phyloP scores from a whole-genome alignment of 176 grass and related monocot genomes.

The Bothriochloa decipiens region DNA sequence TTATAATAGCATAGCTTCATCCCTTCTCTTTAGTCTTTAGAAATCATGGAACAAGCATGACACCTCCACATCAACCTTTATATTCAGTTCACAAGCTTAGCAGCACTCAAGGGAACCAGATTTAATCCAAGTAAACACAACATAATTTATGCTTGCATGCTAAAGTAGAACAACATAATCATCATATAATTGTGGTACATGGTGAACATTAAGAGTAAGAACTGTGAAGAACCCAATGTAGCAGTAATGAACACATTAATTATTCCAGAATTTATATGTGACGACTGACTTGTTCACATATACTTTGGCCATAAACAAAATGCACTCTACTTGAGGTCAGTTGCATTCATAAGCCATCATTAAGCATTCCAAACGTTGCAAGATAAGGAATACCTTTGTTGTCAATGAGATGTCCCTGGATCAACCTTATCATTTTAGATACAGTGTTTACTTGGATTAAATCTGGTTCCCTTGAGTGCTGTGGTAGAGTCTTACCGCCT shows the following conservation, averaged over 20 bases:
- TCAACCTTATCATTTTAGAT: neutral
- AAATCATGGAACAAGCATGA: neutral
- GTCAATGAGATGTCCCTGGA: neutral
- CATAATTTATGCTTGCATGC: neutral
- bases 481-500: too few relatives aligned
- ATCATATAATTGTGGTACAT: neutral
- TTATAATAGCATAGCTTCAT: too few relatives aligned
- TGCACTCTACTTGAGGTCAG: neutral
- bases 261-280: neutral
- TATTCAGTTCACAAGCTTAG: neutral
- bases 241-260: neutral
- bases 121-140: neutral
- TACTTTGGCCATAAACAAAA: too few relatives aligned
- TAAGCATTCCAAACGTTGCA: neutral
- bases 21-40: too few relatives aligned
- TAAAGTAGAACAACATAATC: slow-evolving; percentile 1
- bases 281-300: neutral
- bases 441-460: neutral
- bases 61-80: neutral
- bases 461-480: neutral
- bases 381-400: neutral
- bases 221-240: neutral
- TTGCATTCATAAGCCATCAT: neutral
- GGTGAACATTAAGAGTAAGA: neutral
- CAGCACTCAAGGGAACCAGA: neutral